A percentile compares a stretch with the other conserved stretches of the same genome.
These are phyloP conservation scores for Pleurotus salmoneostramineus DNA, from an alignment of 768 basidiomycete genomes.

Conservation along the genomic window DNA sequence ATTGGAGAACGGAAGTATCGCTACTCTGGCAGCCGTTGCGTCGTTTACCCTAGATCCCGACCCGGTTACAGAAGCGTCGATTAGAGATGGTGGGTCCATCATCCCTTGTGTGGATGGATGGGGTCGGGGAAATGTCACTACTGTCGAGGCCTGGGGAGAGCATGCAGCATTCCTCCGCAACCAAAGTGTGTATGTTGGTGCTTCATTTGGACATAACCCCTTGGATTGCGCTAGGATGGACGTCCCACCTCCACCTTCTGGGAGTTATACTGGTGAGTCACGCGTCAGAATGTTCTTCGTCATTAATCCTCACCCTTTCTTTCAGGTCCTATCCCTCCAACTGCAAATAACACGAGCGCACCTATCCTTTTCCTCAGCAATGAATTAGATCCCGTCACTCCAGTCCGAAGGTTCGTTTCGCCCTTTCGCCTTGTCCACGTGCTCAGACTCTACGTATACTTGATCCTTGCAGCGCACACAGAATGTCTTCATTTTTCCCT, in stretches of 20 bases:
- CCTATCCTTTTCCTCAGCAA: slow-evolving; percentile 37
- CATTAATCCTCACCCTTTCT: not conserved
- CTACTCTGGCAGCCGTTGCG: not conserved
- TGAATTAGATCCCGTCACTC: slow-evolving; percentile 20
- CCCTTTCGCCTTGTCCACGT: not conserved
- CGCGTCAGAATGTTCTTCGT: not conserved
- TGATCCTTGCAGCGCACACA: slow-evolving; percentile 28
- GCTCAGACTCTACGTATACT: not conserved
- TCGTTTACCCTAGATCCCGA: not conserved
- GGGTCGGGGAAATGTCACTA: not conserved
- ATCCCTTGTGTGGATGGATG: not conserved
- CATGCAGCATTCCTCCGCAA: not conserved
- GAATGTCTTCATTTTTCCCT: slow-evolving; percentile 30
- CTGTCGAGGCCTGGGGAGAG: not conserved
- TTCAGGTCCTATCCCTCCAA: slow-evolving; percentile 14
- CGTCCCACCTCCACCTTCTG: not conserved
- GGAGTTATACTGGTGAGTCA: not conserved
- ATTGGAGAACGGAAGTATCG: slow-evolving; percentile 19
- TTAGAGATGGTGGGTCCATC: not conserved
- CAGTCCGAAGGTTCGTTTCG: slow-evolving; percentile 5
- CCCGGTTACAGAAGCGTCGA: not conserved
- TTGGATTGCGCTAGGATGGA: not conserved
- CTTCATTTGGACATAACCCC: not conserved
- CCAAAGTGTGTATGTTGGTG: not conserved
- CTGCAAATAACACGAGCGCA: slow-evolving; percentile 31